Conservation (phyloP, 257 asterid species). For the Scutellaria minor region DNA sequence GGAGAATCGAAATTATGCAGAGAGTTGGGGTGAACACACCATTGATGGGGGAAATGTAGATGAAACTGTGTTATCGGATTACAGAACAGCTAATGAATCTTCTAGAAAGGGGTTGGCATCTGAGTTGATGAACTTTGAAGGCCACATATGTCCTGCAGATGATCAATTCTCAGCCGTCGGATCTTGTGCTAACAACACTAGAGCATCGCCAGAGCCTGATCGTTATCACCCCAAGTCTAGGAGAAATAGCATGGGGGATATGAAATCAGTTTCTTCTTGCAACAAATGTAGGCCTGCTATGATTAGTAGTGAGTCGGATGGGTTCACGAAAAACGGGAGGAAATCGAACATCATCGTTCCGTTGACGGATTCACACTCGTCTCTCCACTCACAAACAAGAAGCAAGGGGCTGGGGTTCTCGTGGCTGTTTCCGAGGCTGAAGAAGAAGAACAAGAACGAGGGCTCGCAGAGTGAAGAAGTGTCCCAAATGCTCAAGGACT, state of each 20-base stretch:
- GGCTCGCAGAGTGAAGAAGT: slow-evolving; percentile 51
- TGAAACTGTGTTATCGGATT: slow-evolving; percentile 49
- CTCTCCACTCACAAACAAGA: slow-evolving; percentile 60
- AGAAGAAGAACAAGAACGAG: slow-evolving; percentile 69
- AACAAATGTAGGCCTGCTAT: slow-evolving; percentile 69
- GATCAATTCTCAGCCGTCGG: slow-evolving; percentile 32
- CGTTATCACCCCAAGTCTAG: slow-evolving; percentile 48
- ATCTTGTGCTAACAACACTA: slow-evolving; percentile 33
- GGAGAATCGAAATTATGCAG: slow-evolving; percentile 57
- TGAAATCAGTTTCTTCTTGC: slow-evolving; percentile 66
- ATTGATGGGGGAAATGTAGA: slow-evolving; percentile 42
- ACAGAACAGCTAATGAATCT: slow-evolving; percentile 57
- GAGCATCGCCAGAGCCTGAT: background rate
- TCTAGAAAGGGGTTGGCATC: slow-evolving; percentile 41
- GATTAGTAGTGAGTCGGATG: slow-evolving; percentile 54
- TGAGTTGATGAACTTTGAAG: slow-evolving; percentile 27
- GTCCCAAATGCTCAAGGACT: slow-evolving; percentile 46
- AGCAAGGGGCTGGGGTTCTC: slow-evolving; percentile 61
- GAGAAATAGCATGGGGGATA: slow-evolving; percentile 72
- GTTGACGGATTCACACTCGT: slow-evolving; percentile 69
- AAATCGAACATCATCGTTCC: slow-evolving; percentile 70
- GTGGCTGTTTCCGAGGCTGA: slow-evolving; percentile 77
- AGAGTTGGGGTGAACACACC: slow-evolving; percentile 60
- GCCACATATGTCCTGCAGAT: slow-evolving; percentile 33
- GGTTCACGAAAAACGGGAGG: slow-evolving; percentile 43